These are phyloP conservation scores for Microdochium bolleyi DNA, from an alignment of 2,329 filamentous ascomycete genomes.

Conservation along the genomic window DNA sequence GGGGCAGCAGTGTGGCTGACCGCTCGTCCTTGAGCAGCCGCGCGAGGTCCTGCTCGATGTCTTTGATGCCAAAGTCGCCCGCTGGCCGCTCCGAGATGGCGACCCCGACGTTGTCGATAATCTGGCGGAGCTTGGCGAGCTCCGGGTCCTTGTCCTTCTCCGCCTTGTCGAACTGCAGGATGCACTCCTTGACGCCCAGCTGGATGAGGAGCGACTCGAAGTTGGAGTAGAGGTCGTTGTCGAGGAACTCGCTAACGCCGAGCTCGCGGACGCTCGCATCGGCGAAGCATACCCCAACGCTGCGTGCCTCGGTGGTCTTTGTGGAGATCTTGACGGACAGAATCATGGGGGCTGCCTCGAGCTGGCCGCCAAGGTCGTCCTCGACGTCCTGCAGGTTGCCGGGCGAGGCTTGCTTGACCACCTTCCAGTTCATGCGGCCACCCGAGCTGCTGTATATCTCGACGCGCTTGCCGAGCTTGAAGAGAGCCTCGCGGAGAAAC, in stretches of 20 bases:
- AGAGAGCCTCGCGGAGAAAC: constrained; percentile 88
- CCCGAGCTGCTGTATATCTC: constrained; percentile 78
- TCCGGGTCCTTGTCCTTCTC: constrained; percentile 87
- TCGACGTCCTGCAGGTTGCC: constrained; percentile 96
- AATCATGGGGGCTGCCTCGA: constrained; percentile 89
- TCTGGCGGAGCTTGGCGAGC: constrained; percentile 75
- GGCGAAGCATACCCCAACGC: constrained; percentile 92
- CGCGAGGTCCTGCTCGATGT: constrained; percentile 92
- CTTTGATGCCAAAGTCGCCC: constrained; percentile 75
- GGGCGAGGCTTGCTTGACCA: constrained; percentile 85
- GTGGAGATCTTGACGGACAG: constrained; percentile 87
- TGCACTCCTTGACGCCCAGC: constrained; percentile 86
- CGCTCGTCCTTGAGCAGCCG: constrained; percentile 82
- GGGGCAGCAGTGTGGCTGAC: constrained; percentile 67
- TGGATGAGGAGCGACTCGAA: constrained; percentile 96
- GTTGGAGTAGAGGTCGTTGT: constrained; percentile 97
- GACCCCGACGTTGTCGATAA: constrained; percentile 87
- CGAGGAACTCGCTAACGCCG: constrained; percentile 95
- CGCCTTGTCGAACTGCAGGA: constrained; percentile 70
- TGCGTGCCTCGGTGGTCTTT: constrained; percentile 77
- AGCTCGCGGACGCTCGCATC: constrained; percentile 94
- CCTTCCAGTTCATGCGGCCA: constrained; percentile 84
- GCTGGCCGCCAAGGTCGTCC: constrained; percentile 80
- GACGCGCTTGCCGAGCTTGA: constrained; percentile 81
- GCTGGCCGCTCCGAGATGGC: constrained; percentile 74